Evolutionary conservation across 192 early-diverging fungal genomes (phyloP), one percentile per base, ranked within the genome.

Genomic region (Cladochytrium replicatum): DNA sequence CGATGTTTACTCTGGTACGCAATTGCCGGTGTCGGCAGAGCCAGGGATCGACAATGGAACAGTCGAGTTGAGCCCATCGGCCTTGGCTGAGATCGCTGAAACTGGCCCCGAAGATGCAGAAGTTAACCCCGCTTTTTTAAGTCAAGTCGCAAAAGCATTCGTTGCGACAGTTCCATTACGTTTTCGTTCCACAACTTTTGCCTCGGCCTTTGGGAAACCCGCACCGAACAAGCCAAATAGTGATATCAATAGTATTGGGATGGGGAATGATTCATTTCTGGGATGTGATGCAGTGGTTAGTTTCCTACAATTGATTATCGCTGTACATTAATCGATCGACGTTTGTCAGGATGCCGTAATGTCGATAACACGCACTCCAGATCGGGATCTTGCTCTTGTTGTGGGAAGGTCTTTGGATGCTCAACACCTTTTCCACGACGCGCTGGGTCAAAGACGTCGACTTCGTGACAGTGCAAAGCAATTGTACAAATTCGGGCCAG

Each of bases 371-470:
- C 75, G 78, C 48, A 84, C 89, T 1, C 81, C 74, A 2, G 89
- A 97, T 52, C 75, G 91, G 44, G 89, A 94, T 50, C 64, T 91
- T 41, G 88, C 89, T 3, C 61, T 95, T 23, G 69, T 91, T 6
- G 61, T 93, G 11, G 94, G 94, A 15, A 77, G 92, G 13, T 85
- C 91, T 11, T 63, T 97, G 46, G 89, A 88, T 57, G 75, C 83
- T 39, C 94, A 97, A 66, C 78, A 77, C 30, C 81, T 95, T 48
- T 91, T 97, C 66, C 85, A 91, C 58, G 89, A 97, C 62, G 90
- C 95, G 9, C 82, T 71, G 4, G 91, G 86, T 60, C 82, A 82
- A 32, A n/a, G n/a, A n/a, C 84, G 88, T 63, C 72, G 86, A 4
- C 75, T 96, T 42, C 82, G 89, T n/a, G 91, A 94, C 54, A 84